Conservation (phyloP, 441 rosid species). For the Macaranga tanarius region DNA sequence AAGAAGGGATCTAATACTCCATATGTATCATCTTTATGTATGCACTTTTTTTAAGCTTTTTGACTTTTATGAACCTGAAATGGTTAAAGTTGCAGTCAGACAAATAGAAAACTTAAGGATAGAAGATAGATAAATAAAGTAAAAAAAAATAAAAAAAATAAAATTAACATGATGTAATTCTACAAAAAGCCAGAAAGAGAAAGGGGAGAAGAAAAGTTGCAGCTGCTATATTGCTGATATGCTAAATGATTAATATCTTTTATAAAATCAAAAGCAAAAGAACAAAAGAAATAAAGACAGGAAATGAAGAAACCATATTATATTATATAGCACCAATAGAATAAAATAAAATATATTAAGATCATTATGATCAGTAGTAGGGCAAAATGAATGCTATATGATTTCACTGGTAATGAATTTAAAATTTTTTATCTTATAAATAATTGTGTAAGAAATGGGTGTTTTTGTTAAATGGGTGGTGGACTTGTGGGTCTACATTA, state of each 20-base stretch:
- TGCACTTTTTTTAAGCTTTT: too few species aligned
- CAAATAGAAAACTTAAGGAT: not conserved
- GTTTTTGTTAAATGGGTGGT: slow-evolving; percentile 25
- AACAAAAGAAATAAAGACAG: not conserved
- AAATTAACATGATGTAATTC: slow-evolving; percentile 23
- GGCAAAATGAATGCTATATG: slow-evolving; percentile 18
- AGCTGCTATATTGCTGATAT: not conserved
- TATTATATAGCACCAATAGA: not conserved
- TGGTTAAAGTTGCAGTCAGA: slow-evolving; percentile 14
- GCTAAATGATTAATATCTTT: slow-evolving; percentile 15
- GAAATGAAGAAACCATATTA: not conserved
- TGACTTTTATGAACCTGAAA: too few species aligned
- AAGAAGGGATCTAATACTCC: too few species aligned
- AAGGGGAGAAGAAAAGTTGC: slow-evolving; percentile 6
- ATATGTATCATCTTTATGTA: too few species aligned
- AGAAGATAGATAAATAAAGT: not conserved
- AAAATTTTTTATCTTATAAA: too few species aligned
- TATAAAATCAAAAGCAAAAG: not conserved
- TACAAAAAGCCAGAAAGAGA: slow-evolving; percentile 18
- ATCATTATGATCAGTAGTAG: slow-evolving; percentile 3
- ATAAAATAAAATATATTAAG: not conserved
- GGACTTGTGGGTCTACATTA: slow-evolving; percentile 32
- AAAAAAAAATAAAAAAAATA: not conserved
- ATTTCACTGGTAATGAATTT: slow-evolving; percentile 16
- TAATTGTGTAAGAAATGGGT: not conserved